Conservation (phyloP, 139 green algal species). For the Tetraselmis chui region DNA sequence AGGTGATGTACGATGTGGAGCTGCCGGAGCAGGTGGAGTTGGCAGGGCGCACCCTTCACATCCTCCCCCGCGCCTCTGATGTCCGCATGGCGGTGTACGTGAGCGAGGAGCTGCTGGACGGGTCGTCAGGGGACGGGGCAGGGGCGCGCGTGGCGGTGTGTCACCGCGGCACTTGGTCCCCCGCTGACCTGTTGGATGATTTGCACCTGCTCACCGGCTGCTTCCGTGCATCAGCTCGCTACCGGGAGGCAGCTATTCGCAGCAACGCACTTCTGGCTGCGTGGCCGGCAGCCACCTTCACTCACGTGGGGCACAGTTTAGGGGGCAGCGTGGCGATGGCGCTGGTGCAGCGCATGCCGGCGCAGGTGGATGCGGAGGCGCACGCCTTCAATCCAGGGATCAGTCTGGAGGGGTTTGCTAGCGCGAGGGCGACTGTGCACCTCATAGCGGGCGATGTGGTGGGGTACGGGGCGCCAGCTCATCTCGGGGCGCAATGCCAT, state of each 20-base stretch:
- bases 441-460: background rate
- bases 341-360: background rate
- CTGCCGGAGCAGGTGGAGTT: background rate
- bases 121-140: too few relatives aligned
- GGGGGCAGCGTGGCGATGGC: background rate
- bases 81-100: background rate
- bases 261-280: background rate
- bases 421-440: background rate
- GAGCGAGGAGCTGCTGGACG: background rate
- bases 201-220: background rate
- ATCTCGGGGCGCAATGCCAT: background rate
- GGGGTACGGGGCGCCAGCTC: background rate
- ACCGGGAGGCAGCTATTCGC: background rate
- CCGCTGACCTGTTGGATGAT: background rate
- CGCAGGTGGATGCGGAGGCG: background rate
- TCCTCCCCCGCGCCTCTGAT: background rate
- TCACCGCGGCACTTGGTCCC: background rate
- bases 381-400: background rate
- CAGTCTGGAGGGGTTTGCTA: background rate
- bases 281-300: background rate
- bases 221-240: background rate
- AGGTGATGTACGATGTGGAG: background rate
- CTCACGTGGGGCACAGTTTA: background rate
- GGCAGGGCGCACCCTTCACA: background rate
- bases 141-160: background rate